Conservation (phyloP, 2,329 filamentous ascomycete species). For the Microdochium bolleyi region DNA sequence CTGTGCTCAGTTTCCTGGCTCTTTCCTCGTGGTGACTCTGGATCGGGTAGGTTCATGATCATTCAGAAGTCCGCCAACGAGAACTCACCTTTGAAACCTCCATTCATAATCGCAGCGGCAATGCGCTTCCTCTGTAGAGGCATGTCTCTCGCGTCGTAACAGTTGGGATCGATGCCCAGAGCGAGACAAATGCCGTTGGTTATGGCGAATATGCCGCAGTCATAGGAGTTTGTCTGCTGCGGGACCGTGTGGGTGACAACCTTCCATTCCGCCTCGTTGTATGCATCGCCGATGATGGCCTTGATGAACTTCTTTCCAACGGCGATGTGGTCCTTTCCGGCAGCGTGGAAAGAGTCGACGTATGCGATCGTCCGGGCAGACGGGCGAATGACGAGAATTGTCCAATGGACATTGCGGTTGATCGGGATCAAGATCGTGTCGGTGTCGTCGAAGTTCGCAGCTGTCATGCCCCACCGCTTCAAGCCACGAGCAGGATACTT, state of each 20-base stretch:
- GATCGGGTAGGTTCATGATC: neutral
- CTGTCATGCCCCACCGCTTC: constrained; percentile 44
- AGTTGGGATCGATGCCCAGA: constrained; percentile 41
- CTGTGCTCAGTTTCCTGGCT: neutral
- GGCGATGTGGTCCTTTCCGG: constrained; percentile 30
- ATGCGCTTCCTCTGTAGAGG: constrained; percentile 51
- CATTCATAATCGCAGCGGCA: constrained; percentile 57
- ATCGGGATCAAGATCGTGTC: constrained; percentile 65
- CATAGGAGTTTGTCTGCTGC: constrained; percentile 57
- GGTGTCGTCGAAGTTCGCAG: constrained; percentile 54
- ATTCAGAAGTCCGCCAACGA: constrained; percentile 30
- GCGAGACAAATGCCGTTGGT: constrained; percentile 61
- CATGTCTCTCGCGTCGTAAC: constrained; percentile 47
- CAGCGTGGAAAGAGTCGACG: constrained; percentile 54
- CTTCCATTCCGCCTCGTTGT: constrained; percentile 51
- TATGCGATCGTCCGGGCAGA: constrained; percentile 53
- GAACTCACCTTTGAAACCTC: constrained; percentile 57
- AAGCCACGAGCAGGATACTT: constrained; percentile 44
- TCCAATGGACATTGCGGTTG: constrained; percentile 61
- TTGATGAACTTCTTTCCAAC: constrained; percentile 46
- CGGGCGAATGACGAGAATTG: constrained; percentile 59
- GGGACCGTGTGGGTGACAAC: constrained; percentile 41
- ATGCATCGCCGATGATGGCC: constrained; percentile 45
- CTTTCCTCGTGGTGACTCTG: neutral
- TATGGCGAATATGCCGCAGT: constrained; percentile 73